Evolutionary conservation across 164 flowering plant species (phyloP), one percentile per base, ranked within the genome.

Genomic region (Piper betle): DNA sequence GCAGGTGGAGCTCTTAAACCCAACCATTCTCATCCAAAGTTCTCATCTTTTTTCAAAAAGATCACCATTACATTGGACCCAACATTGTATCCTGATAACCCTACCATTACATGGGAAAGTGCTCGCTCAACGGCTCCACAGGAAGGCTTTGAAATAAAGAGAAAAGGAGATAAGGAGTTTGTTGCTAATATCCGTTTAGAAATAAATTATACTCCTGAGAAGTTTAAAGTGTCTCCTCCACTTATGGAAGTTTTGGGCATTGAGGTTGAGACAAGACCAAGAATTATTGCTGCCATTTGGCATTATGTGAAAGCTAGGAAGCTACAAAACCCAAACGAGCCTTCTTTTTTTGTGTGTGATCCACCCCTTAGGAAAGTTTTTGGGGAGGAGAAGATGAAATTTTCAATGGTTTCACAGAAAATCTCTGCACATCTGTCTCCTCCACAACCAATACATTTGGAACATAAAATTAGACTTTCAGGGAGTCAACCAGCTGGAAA

Each of bases 81-180:
- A 59, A 82, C 60, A 62, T 76, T 86, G 12, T 91, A 88, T 78
- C 91, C 96, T 12, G 85, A 88, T 25, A 84, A 84, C 64, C 85
- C 87, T 62, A 82, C 85, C 4, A 83, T 91, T 64, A 61, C 79
- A 33, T 86, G 94, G 94, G 97, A 88, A 60, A 77, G 71, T 75
- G 72, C 84, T 53, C 80, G 88, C 39, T 83, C 96, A 6, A 76
- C 88, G 53, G 76, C 71, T 3, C 86, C 68, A 55, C 86, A 81
- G 50, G 97, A 91, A 64, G 97, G 96, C 37, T 91, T 91, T 74
- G 97, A 88, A 74, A 84, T 91, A 61, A 88, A 79, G 77, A 78
- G 94, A 43, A 88, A 82, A 74, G 97, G 97, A 40, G 86, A 91
- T 59, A 86, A 85, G 77, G 91, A 91, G 72, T 88, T 88, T 64